Conservation (phyloP, 371 early-diverging fungal species). For the Mortierella sp. region DNA sequence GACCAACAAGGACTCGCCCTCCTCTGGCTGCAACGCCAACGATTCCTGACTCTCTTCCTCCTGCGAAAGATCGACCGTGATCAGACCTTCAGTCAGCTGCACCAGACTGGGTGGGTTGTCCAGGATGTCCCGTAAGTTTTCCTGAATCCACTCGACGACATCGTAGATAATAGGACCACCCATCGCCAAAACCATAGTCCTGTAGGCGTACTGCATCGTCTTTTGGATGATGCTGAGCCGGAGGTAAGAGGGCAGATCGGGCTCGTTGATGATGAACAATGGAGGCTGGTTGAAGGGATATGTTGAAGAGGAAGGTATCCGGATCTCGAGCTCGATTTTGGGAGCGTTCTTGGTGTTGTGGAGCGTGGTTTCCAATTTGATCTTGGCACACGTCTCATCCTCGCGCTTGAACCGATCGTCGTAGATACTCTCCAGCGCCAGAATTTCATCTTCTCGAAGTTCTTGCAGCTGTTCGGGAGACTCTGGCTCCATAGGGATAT, state of each 20-base stretch:
- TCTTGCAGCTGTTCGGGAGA: slow-evolving; percentile 61
- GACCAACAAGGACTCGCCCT: slow-evolving; percentile 14
- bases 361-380: slow-evolving; percentile 39
- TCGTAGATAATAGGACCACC: slow-evolving; percentile 81
- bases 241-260: slow-evolving; percentile 78
- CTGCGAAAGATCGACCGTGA: slow-evolving; percentile 39
- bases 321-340: slow-evolving; percentile 64
- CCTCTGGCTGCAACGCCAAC: slow-evolving; percentile 15
- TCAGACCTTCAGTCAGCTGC: slow-evolving; percentile 64
- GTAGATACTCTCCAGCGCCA: slow-evolving; percentile 80
- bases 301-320: slow-evolving; percentile 63
- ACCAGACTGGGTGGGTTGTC: slow-evolving; percentile 74
- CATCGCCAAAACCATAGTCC: slow-evolving; percentile 56
- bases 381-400: slow-evolving; percentile 15
- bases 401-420: slow-evolving; percentile 59
- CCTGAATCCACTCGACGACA: slow-evolving; percentile 79
- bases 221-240: slow-evolving; percentile 74
- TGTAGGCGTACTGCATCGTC: slow-evolving; percentile 66
- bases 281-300: slow-evolving; percentile 80
- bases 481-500: slow-evolving; percentile 57
- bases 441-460: slow-evolving; percentile 65
- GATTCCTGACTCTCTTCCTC: slow-evolving; percentile 44
- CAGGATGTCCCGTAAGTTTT: slow-evolving; percentile 66
- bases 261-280: slow-evolving; percentile 72
- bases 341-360: slow-evolving; percentile 49